Evolutionary conservation across 2,329 filamentous ascomycete species (phyloP).

Genomic region (Colletotrichum sp.): DNA sequence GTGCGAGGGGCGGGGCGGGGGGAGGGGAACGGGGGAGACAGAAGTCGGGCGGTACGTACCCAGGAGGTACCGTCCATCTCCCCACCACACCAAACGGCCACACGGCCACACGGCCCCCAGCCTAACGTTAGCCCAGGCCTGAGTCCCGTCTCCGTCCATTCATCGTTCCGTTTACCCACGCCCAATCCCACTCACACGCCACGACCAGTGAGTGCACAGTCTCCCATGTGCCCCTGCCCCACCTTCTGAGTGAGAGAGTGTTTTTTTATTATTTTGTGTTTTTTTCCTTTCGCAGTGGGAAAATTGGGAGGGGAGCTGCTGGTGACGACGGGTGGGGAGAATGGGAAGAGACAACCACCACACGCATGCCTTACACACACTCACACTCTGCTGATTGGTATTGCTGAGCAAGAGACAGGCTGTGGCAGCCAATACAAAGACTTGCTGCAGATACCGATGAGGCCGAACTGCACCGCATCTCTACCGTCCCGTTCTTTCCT

Average conservation of each 20-base stretch:
- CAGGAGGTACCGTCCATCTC: neutral
- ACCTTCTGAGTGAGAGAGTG: neutral
- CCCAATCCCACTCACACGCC: neutral
- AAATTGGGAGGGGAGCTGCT: neutral
- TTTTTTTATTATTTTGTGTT: neutral
- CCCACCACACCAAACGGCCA: neutral
- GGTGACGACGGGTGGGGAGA: neutral
- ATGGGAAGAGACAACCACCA: neutral
- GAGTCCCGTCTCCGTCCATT: conserved; percentile 7
- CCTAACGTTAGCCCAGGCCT: conserved; percentile 1
- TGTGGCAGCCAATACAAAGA: neutral
- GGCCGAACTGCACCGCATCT: neutral
- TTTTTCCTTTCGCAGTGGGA: neutral
- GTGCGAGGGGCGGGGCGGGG: neutral
- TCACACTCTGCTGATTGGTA: neutral
- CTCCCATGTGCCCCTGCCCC: neutral
- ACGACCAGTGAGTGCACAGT: neutral
- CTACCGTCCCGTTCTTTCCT: neutral
- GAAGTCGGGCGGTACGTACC: neutral
- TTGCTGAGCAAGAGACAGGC: neutral
- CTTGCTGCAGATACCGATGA: neutral
- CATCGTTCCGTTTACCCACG: neutral
- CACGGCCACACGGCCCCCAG: conserved; percentile 14
- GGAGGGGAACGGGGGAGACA: neutral
- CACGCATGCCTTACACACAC: neutral